phyloP scores from a whole-genome alignment of 495 filamentous ascomycete genomes.

The Aspergillus cavernicola region DNA sequence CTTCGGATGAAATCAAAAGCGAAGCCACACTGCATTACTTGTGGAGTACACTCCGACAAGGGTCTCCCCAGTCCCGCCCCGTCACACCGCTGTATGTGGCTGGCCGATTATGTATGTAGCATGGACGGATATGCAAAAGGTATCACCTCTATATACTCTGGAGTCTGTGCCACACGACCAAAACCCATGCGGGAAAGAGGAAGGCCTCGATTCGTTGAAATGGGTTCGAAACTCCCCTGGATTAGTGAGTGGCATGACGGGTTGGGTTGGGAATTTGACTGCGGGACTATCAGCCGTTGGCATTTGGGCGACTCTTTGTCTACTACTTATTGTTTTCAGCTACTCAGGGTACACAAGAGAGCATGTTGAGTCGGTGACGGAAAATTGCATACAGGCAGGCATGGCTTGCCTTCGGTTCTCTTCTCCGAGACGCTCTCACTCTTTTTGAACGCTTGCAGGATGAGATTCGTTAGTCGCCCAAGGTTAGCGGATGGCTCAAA shows the following conservation, averaged over 20 bases:
- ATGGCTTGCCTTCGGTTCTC: too few species aligned
- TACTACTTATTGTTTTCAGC: too few species aligned
- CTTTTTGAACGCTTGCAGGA: too few species aligned
- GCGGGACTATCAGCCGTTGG: not conserved
- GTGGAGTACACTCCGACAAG: not conserved
- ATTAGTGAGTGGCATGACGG: too few species aligned
- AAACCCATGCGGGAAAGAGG: not conserved
- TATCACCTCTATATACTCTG: not conserved
- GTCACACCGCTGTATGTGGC: conserved; percentile 4
- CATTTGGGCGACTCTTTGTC: too few species aligned
- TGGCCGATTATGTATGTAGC: not conserved
- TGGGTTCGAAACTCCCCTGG: conserved; percentile 1
- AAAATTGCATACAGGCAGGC: too few species aligned
- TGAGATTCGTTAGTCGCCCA: too few species aligned
- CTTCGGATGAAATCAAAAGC: not conserved
- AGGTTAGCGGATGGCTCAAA: conserved; percentile 1
- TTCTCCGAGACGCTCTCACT: too few species aligned
- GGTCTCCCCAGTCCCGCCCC: too few species aligned
- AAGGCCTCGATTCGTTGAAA: not conserved
- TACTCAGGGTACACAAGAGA: too few species aligned
- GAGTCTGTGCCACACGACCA: not conserved
- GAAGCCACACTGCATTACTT: not conserved
- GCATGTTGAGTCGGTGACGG: too few species aligned
- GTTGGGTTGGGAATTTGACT: not conserved
- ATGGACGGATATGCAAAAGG: not conserved